Evolutionary conservation across 2,329 filamentous ascomycete species (phyloP), one percentile per base, ranked within the genome.

Genomic region (Diaporthe helianthi): DNA sequence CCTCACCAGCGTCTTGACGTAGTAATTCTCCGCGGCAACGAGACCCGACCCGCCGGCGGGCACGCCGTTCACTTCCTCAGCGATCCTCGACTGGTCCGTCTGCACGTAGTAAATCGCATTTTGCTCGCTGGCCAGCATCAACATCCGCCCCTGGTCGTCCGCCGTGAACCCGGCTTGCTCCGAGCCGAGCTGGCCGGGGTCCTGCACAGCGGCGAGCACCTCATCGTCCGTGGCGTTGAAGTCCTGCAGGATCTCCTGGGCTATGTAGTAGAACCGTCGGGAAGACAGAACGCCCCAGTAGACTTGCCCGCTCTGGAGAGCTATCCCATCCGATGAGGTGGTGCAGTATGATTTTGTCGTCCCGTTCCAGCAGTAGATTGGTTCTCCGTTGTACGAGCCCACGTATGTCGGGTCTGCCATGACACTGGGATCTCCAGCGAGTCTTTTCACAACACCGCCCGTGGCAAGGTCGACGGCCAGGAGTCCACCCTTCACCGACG

Each of bases 81-180:
- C 77, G 19, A 78, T 74, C 65, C 79, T 73, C 2, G 75, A 73
- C 70, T 79, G 76, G 22, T 76, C 71, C 4, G 79, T 81, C 68
- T 81, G 78, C 60, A 82, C 79, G 65, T 82, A 82, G 73, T 80
- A 81, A 47, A 83, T 81, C 6, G 81, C 79, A 68, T 83, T 83
- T 52, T 82, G 81, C 73, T 83, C 81, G 65, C 76, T 78, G 8
- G 80, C 80, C 36, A 77, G 72, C 64, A 83, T 79, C 69, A 82
- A 82, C 10, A 83, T 76, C 1, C 80, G 74, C 1, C 80, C 81
- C 15, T 75, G 76, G 69, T 81, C 79, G 67, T 82, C 81, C 3
- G 80, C 80, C 3, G 79, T 80, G 71, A 82, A 79, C 8, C 80
- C 80, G 12, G 80, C 80, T 72, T 82, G 80, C 66, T 82, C 79